These are phyloP conservation scores for Suillus luteus DNA, from an alignment of 768 basidiomycete species.

Conservation along the genomic window DNA sequence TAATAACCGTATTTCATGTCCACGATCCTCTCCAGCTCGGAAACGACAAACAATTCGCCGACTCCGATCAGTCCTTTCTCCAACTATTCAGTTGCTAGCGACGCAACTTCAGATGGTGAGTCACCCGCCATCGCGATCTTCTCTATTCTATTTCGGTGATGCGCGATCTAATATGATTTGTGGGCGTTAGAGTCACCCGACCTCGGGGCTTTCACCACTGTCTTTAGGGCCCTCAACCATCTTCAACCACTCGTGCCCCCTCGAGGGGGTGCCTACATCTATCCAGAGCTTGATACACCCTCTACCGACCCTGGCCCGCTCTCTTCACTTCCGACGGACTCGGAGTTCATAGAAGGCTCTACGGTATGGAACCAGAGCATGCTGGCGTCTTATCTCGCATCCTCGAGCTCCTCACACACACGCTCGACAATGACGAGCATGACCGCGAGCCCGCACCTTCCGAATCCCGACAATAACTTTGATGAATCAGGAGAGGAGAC, in stretches of 20 bases:
- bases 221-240: conserved; percentile 66
- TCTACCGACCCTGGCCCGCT: conserved; percentile 32
- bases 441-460: conserved; percentile 17
- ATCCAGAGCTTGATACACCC: conserved; percentile 25
- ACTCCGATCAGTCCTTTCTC: conserved; percentile 42
- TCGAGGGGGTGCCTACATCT: conserved; percentile 23
- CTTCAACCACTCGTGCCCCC: conserved; percentile 47
- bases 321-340: conserved; percentile 30
- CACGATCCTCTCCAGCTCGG: conserved; percentile 40
- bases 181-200: conserved; percentile 58
- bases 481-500: conserved; percentile 37
- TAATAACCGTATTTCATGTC: conserved; percentile 15
- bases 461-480: neutral
- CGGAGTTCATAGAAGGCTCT: conserved; percentile 49
- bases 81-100: conserved; percentile 42
- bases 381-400: conserved; percentile 58
- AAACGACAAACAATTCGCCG: conserved; percentile 36
- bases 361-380: conserved; percentile 67
- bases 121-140: neutral
- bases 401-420: conserved; percentile 26
- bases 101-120: conserved; percentile 55
- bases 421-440: conserved; percentile 4
- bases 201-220: conserved; percentile 69
- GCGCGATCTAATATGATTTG: neutral
- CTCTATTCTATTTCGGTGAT: neutral